Conservation (phyloP, 2,329 filamentous ascomycete genomes). For the Xylariaceae sp. region DNA sequence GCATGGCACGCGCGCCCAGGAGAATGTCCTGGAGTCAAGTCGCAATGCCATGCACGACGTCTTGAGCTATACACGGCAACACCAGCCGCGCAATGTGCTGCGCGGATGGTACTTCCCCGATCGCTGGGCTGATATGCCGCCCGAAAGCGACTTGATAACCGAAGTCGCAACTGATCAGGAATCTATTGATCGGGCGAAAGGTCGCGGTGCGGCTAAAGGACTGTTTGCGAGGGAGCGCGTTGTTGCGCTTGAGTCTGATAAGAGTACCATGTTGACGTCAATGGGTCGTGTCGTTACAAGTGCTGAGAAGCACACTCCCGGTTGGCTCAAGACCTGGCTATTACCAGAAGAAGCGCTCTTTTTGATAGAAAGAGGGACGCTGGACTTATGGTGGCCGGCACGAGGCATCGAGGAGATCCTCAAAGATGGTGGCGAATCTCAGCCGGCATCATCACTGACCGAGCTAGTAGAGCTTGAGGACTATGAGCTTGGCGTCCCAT, state of each 20-base stretch:
- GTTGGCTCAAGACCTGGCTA: constrained; percentile 68
- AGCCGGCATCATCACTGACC: constrained; percentile 27
- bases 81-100: constrained; percentile 60
- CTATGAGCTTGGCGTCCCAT: constrained; percentile 63
- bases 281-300: constrained; percentile 62
- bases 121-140: constrained; percentile 38
- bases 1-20: constrained; percentile 79
- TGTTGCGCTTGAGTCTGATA: constrained; percentile 64
- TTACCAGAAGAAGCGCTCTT: constrained; percentile 89
- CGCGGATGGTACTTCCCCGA: constrained; percentile 71
- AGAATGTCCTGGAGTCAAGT: constrained; percentile 70
- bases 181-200: constrained; percentile 20
- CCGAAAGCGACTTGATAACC: constrained; percentile 13
- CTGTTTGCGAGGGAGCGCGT: constrained; percentile 43
- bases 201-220: constrained; percentile 31
- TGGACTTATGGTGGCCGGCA: constrained; percentile 81
- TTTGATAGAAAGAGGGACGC: constrained; percentile 75
- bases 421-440: constrained; percentile 23
- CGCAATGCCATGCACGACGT: constrained; percentile 86
- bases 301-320: constrained; percentile 48
- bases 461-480: constrained; percentile 34
- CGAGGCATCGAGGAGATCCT: constrained; percentile 44
- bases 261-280: constrained; percentile 66
- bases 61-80: constrained; percentile 68
- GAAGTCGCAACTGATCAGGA: constrained; percentile 6